These are phyloP conservation scores for Fusarium staphyleae DNA, from an alignment of 2,329 filamentous ascomycete genomes.

Conservation along the genomic window DNA sequence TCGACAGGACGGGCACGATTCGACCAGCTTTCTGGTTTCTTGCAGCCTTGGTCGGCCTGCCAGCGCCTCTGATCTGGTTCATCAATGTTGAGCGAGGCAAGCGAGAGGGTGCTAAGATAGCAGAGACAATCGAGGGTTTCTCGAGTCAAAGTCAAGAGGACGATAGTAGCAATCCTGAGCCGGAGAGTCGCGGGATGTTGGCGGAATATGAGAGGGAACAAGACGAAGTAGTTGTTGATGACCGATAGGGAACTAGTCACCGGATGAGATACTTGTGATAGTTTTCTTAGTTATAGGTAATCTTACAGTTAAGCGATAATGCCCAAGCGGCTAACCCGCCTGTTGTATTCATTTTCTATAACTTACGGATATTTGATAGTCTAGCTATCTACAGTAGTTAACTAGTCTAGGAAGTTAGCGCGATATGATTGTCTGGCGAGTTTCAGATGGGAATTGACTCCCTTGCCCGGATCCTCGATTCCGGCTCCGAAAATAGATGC, in stretches of 20 bases:
- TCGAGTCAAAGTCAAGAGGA: conserved; percentile 42
- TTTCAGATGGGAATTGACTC: background rate
- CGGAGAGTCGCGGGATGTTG: conserved; percentile 42
- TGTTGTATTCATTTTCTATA: no score
- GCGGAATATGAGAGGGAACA: conserved; percentile 40
- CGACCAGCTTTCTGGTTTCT: conserved; percentile 92
- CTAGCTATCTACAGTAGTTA: no score
- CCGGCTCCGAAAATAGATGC: conserved; percentile 14
- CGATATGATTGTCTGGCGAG: conserved; percentile 1
- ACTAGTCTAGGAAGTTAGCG: no score
- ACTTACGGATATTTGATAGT: no score
- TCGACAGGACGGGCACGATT: conserved; percentile 82
- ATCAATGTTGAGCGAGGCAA: conserved; percentile 85
- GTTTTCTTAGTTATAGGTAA: no score
- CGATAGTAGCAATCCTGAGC: conserved; percentile 28
- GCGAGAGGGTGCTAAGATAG: conserved; percentile 70
- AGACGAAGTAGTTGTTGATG: conserved; percentile 11
- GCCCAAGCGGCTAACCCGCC: no score
- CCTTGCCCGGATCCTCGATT: conserved; percentile 6
- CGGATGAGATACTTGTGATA: conserved; percentile 3
- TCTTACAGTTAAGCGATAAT: no score
- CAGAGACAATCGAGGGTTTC: conserved; percentile 64
- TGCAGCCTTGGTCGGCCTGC: conserved; percentile 81
- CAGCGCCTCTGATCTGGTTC: conserved; percentile 82
- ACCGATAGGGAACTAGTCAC: conserved; percentile 10